phyloP scores from a whole-genome alignment of 2,329 filamentous ascomycete genomes.

The Lecanosticta acicola region DNA sequence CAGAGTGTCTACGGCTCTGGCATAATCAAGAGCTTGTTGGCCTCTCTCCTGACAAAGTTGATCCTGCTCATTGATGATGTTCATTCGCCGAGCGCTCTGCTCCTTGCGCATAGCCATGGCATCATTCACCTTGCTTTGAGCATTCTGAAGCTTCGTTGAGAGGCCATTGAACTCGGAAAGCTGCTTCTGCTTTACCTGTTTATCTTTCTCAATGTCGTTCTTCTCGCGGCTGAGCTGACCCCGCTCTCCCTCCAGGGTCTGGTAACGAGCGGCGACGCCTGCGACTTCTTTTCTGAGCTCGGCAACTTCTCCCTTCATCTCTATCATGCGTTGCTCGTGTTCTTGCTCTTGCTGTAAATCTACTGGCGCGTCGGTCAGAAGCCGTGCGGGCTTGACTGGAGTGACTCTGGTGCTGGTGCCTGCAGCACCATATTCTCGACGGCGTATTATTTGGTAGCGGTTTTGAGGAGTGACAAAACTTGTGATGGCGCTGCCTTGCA shows the following conservation, averaged over 20 bases:
- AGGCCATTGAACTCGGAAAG: constrained; percentile 60
- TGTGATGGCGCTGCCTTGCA: constrained; percentile 52
- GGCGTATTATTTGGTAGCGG: constrained; percentile 60
- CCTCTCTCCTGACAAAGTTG: constrained; percentile 31
- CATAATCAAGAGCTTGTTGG: constrained; percentile 48
- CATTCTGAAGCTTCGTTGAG: constrained; percentile 62
- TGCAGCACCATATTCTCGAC: constrained; percentile 72
- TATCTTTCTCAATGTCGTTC: constrained; percentile 42
- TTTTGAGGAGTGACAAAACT: constrained; percentile 66
- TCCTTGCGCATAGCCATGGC: constrained; percentile 37
- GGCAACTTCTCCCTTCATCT: constrained; percentile 37
- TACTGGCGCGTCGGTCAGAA: constrained; percentile 73
- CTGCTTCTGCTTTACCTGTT: constrained; percentile 52
- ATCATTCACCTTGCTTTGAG: constrained; percentile 43
- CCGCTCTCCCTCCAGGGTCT: constrained; percentile 19
- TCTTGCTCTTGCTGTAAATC: constrained; percentile 60
- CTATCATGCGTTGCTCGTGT: constrained; percentile 50
- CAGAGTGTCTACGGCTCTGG: constrained; percentile 57
- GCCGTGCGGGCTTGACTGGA: constrained; percentile 54
- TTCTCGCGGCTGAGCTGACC: constrained; percentile 26
- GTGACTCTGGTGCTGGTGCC: constrained; percentile 66
- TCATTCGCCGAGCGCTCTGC: constrained; percentile 45
- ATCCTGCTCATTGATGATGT: constrained; percentile 42
- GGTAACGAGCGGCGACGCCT: constrained; percentile 16
- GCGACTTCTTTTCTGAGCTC: constrained; percentile 36